Percentiles rank a stretch among this genome's conserved stretches.
Evolutionary conservation across 2,329 filamentous ascomycete genomes (phyloP).

Genomic region (Claviceps quebecensis): DNA sequence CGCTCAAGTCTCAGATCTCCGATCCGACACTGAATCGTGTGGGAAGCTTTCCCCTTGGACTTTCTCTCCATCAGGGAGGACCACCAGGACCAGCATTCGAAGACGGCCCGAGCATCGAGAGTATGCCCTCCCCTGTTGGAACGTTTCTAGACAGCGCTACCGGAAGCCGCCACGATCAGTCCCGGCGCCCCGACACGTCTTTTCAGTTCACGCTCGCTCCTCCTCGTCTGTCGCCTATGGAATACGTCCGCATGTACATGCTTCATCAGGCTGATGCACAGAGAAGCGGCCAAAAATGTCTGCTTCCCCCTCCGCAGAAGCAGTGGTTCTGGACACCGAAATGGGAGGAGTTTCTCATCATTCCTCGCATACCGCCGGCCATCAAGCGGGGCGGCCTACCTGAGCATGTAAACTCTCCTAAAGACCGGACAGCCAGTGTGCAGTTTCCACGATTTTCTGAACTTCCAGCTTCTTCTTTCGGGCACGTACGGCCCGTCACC

Average conservation of each 20-base stretch:
- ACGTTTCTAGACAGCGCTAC: too few relatives aligned
- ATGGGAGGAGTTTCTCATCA: slow-evolving; percentile 23
- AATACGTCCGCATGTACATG: slow-evolving; percentile 23
- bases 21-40: slow-evolving; percentile 9
- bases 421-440: background rate
- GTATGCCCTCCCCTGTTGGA: background rate
- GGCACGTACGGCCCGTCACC: background rate
- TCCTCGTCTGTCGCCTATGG: slow-evolving; percentile 26
- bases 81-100: background rate
- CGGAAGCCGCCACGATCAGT: too few relatives aligned
- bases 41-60: background rate
- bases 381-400: slow-evolving; percentile 11
- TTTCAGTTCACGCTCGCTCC: background rate
- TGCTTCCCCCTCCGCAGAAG: slow-evolving; percentile 16
- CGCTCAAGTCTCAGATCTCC: slow-evolving; percentile 14
- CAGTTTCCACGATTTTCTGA: slow-evolving; percentile 4
- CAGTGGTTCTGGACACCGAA: slow-evolving; percentile 21
- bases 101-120: background rate
- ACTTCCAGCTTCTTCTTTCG: background rate
- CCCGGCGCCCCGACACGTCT: background rate
- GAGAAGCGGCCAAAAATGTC: slow-evolving; percentile 12
- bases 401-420: too few relatives aligned
- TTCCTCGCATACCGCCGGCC: slow-evolving; percentile 18
- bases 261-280: slow-evolving; percentile 18
- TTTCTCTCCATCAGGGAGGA: background rate